A percentile compares a stretch with the other conserved stretches of the same genome.
Conservation (phyloP, 208 protist genomes). For the Leishmania turanica region DNA sequence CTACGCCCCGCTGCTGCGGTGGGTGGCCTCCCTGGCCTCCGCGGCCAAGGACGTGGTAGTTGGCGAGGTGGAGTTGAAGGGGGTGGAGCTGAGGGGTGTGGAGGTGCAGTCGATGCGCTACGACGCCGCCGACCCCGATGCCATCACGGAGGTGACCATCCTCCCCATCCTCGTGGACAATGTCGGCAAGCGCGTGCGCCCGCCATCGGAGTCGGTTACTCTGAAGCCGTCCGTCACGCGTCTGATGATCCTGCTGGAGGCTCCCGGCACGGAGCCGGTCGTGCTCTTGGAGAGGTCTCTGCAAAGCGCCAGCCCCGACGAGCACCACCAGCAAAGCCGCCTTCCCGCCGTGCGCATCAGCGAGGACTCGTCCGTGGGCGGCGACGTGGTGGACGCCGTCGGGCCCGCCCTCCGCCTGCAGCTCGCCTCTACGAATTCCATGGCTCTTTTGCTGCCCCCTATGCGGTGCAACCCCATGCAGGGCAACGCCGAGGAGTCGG, state of each 20-base stretch:
- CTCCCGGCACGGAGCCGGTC: constrained; percentile 29
- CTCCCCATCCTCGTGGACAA: constrained; percentile 56
- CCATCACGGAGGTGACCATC: constrained; percentile 61
- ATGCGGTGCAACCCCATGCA: constrained; percentile 52
- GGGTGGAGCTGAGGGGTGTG: constrained; percentile 43
- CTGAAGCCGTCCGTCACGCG: constrained; percentile 67
- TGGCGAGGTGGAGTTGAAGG: constrained; percentile 46
- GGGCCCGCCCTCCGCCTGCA: constrained; percentile 56
- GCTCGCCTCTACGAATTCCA: constrained; percentile 35
- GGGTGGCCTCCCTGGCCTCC: constrained; percentile 51
- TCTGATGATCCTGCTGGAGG: constrained; percentile 64
- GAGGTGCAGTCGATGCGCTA: constrained; percentile 66
- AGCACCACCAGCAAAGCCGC: constrained; percentile 45
- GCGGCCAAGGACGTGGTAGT: constrained; percentile 3
- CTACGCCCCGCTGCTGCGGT: constrained; percentile 70
- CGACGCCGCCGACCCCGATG: constrained; percentile 31
- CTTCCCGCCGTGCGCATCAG: constrained; percentile 58
- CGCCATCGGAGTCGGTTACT: constrained; percentile 49
- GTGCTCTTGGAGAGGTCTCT: constrained; percentile 67
- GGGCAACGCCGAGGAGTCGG: constrained; percentile 63
- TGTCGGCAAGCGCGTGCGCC: constrained; percentile 41
- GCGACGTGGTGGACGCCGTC: constrained; percentile 47
- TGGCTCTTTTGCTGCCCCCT: constrained; percentile 52
- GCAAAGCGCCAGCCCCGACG: constrained; percentile 41
- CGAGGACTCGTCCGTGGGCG: constrained; percentile 48